Percentiles rank a stretch among this genome's conserved stretches.
Conservation (phyloP, 2,329 filamentous ascomycete genomes). For the Knufia petricola region DNA sequence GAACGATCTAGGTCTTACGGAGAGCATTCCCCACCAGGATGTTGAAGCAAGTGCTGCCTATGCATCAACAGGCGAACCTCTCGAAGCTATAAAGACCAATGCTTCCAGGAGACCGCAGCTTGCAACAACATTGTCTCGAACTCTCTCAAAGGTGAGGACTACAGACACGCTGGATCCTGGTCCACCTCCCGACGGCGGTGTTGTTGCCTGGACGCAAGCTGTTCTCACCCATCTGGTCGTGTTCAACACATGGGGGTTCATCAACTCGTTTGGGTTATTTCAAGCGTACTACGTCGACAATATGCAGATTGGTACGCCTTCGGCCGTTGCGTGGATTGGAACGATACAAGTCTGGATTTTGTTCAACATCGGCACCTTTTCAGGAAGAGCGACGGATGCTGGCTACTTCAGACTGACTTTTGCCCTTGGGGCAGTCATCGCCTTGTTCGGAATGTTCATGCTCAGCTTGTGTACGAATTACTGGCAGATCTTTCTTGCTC, state of each 20-base stretch:
- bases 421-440: slow-evolving; percentile 35
- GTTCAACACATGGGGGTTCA: slow-evolving; percentile 48
- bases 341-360: slow-evolving; percentile 38
- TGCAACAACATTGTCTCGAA: slow-evolving; percentile 1
- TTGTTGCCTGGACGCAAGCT: slow-evolving; percentile 48
- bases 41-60: not conserved
- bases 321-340: slow-evolving; percentile 45
- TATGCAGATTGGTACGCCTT: slow-evolving; percentile 32
- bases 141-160: slow-evolving; percentile 6
- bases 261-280: slow-evolving; percentile 48
- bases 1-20: slow-evolving; percentile 6
- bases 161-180: slow-evolving; percentile 20
- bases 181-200: slow-evolving; percentile 42
- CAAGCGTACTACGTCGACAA: slow-evolving; percentile 43
- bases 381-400: slow-evolving; percentile 43
- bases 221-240: slow-evolving; percentile 44
- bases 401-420: slow-evolving; percentile 41
- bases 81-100: not conserved
- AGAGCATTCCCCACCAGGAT: slow-evolving; percentile 2
- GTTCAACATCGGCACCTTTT: slow-evolving; percentile 43
- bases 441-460: slow-evolving; percentile 43
- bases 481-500: slow-evolving; percentile 41
- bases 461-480: slow-evolving; percentile 39
- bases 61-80: not conserved
- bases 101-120: not conserved